Conservation (phyloP, 805 yeast species). For the Naumovozyma dairenensis region DNA sequence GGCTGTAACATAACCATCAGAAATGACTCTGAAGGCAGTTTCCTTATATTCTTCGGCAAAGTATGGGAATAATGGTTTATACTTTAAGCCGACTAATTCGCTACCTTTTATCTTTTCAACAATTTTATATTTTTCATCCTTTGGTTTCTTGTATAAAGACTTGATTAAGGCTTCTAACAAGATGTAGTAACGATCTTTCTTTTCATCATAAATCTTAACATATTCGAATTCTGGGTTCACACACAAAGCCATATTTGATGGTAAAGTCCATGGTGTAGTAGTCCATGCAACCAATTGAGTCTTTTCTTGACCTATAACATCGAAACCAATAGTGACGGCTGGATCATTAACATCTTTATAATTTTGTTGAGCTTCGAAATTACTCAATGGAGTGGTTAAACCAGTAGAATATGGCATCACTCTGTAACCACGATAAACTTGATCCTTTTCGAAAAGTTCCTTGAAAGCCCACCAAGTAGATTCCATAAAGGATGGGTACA, state of each 20-base stretch:
- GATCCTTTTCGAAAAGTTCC: slow-evolving; percentile 71
- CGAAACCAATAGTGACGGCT: slow-evolving; percentile 87
- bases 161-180: slow-evolving; percentile 74
- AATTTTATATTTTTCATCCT: slow-evolving; percentile 73
- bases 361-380: slow-evolving; percentile 97
- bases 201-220: slow-evolving; percentile 86
- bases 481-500: slow-evolving; percentile 95
- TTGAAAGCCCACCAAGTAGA: slow-evolving; percentile 99
- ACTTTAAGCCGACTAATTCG: slow-evolving; percentile 68
- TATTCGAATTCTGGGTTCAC: slow-evolving; percentile 88
- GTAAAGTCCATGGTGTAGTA: slow-evolving; percentile 99
- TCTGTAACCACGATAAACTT: slow-evolving; percentile 89
- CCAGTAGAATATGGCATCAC: slow-evolving; percentile 99
- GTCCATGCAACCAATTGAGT: slow-evolving; percentile 95
- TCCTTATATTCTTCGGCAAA: slow-evolving; percentile 68
- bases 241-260: slow-evolving; percentile 85
- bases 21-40: slow-evolving; percentile 71
- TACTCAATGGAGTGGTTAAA: slow-evolving; percentile 89
- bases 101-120: slow-evolving; percentile 74
- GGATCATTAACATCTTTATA: slow-evolving; percentile 97
- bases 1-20: slow-evolving; percentile 74
- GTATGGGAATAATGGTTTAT: slow-evolving; percentile 76
- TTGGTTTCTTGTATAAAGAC: slow-evolving; percentile 89
- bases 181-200: slow-evolving; percentile 68
- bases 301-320: slow-evolving; percentile 66